Evolutionary conservation across 148 eudicot species (phyloP).

Genomic region (Salicornia ramosissima): DNA sequence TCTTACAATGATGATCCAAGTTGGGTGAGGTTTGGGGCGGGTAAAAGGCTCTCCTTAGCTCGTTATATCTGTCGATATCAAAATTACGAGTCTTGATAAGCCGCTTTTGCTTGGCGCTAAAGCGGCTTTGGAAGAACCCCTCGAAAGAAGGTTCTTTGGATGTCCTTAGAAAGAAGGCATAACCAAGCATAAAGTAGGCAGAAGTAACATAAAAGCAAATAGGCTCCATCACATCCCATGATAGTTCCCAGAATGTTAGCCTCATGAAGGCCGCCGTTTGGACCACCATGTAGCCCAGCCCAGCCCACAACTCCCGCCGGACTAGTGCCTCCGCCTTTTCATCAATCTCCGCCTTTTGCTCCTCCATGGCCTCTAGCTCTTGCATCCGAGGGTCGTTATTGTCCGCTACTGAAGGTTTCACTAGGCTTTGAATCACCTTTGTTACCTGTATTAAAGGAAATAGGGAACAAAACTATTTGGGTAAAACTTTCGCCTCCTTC

Average conservation of each 20-base stretch:
- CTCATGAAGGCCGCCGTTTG: conserved; percentile 91
- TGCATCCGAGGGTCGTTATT: conserved; percentile 38
- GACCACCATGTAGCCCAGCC: conserved; percentile 59
- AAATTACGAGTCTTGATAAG: conserved; percentile 46
- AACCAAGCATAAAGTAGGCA: conserved; percentile 72
- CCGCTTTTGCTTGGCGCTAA: conserved; percentile 51
- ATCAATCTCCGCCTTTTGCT: conserved; percentile 59
- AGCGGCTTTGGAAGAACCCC: conserved; percentile 84
- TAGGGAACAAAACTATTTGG: conserved; percentile 29
- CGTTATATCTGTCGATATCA: conserved; percentile 46
- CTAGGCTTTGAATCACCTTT: conserved; percentile 56
- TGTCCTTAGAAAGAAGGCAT: conserved; percentile 74
- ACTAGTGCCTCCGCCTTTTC: conserved; percentile 60
- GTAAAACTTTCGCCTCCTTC: conserved; percentile 36
- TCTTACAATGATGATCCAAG: conserved; percentile 21
- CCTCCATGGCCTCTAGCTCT: conserved; percentile 59
- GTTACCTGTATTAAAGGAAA: conserved; percentile 56
- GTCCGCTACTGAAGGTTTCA: conserved; percentile 26
- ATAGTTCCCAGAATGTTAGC: conserved; percentile 90
- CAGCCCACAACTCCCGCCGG: conserved; percentile 70
- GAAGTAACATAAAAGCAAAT: conserved; percentile 90
- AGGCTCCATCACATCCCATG: conserved; percentile 99
- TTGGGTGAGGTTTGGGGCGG: conserved; percentile 23
- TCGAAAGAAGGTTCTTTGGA: conserved; percentile 83
- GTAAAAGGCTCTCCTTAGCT: conserved; percentile 50